phyloP scores from a whole-genome alignment of 371 early-diverging fungal species.

The Capniomyces stellatus region DNA sequence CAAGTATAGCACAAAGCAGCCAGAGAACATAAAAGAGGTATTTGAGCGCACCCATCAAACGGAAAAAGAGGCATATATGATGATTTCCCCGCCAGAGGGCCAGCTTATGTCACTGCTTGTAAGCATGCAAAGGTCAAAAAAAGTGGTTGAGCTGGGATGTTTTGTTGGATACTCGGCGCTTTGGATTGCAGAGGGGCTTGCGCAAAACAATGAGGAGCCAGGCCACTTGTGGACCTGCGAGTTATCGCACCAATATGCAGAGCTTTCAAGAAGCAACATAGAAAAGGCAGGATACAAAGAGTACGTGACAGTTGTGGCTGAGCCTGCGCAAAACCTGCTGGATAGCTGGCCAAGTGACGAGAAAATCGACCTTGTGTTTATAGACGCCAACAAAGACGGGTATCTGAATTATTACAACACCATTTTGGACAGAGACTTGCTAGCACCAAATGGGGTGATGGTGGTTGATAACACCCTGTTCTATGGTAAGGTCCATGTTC shows the following conservation, averaged over 20 bases:
- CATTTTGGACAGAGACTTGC: conserved; percentile 6
- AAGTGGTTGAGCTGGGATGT: conserved; percentile 2
- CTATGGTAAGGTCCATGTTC: neutral
- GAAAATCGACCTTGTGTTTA: conserved; percentile 15
- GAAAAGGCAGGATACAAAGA: neutral
- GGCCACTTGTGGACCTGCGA: conserved; percentile 3
- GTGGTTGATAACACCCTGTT: conserved; percentile 20
- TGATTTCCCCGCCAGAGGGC: conserved; percentile 4
- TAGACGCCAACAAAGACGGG: conserved; percentile 23
- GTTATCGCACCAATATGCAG: neutral
- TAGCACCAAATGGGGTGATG: conserved; percentile 13
- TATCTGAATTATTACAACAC: conserved; percentile 18
- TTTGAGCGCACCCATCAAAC: too few species aligned
- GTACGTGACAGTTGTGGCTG: neutral
- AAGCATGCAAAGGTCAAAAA: neutral
- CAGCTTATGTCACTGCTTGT: neutral
- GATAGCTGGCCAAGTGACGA: neutral
- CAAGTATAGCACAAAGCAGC: too few species aligned
- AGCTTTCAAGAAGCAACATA: conserved; percentile 2
- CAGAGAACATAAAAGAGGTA: too few species aligned
- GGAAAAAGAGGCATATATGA: conserved; percentile 1
- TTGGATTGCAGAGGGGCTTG: conserved; percentile 3
- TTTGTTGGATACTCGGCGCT: conserved; percentile 5
- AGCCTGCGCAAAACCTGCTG: neutral
- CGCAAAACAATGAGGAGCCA: neutral